Evolutionary conservation across 2,329 filamentous ascomycete species (phyloP).

Genomic region (Colletotrichum sp.): DNA sequence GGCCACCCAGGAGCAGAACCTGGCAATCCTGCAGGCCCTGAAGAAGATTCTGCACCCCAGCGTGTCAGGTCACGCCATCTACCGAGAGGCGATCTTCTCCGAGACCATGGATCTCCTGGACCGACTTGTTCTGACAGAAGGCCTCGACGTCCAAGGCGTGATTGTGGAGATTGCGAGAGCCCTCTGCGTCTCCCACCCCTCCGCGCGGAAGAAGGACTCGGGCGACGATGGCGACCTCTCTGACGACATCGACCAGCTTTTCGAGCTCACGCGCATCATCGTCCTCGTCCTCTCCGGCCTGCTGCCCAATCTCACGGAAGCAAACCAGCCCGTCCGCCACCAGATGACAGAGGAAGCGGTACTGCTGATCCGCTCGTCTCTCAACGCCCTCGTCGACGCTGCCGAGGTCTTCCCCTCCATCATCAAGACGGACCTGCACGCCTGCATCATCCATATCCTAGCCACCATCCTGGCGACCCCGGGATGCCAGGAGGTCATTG

Average conservation of each 20-base stretch:
- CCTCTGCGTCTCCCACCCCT: constrained; percentile 89
- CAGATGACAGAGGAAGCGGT: constrained; percentile 88
- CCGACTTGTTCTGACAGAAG: constrained; percentile 89
- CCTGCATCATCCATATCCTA: constrained; percentile 96
- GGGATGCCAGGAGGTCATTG: constrained; percentile 84
- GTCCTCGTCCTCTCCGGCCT: constrained; percentile 89
- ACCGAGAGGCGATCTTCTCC: constrained; percentile 92
- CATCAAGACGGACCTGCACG: constrained; percentile 95
- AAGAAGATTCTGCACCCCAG: constrained; percentile 95
- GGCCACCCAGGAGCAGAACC: constrained; percentile 76
- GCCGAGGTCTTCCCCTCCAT: constrained; percentile 95
- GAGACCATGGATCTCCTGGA: constrained; percentile 97
- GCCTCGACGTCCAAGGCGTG: constrained; percentile 84
- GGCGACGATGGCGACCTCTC: constrained; percentile 80
- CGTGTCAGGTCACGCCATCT: constrained; percentile 95
- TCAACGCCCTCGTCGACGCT: constrained; percentile 91
- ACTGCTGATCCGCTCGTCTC: constrained; percentile 76
- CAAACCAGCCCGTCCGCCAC: constrained; percentile 69
- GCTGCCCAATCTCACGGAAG: constrained; percentile 79
- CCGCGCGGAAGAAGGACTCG: constrained; percentile 73
- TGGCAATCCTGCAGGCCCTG: constrained; percentile 88
- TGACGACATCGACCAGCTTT: constrained; percentile 97
- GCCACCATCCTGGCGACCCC: constrained; percentile 89
- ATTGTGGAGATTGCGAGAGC: constrained; percentile 95
- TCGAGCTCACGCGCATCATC: constrained; percentile 95